Conservation (phyloP, 768 basidiomycete genomes). For the Auriscalpium orientale region DNA sequence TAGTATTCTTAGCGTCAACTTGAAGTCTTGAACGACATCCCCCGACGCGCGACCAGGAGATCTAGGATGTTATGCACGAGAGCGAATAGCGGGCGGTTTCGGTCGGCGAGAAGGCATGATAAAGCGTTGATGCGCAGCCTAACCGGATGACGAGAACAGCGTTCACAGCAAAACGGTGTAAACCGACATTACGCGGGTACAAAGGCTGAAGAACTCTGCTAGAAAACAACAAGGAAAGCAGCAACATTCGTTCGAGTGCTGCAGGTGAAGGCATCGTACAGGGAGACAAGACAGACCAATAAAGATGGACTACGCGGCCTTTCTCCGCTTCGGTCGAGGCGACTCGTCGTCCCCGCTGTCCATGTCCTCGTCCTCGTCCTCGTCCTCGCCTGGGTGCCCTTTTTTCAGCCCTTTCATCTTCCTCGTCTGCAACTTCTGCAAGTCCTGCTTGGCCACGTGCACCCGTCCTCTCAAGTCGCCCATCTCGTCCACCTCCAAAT, state of each 20-base stretch:
- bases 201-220: too few species aligned
- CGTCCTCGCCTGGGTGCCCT: slow-evolving; percentile 18
- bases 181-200: too few species aligned
- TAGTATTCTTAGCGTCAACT: too few species aligned
- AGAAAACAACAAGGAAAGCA: too few species aligned
- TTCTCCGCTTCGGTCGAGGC: slow-evolving; percentile 15
- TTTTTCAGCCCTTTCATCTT: slow-evolving; percentile 93
- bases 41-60: too few species aligned
- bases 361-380: slow-evolving; percentile 17
- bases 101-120: too few species aligned
- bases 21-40: too few species aligned
- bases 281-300: slow-evolving; percentile 3
- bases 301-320: slow-evolving; percentile 5
- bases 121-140: too few species aligned
- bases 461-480: slow-evolving; percentile 89
- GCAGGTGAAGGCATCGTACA: background rate
- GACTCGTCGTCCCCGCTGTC: slow-evolving; percentile 13
- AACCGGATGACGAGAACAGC: too few species aligned
- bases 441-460: slow-evolving; percentile 85
- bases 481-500: slow-evolving; percentile 96
- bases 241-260: background rate
- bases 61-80: too few species aligned
- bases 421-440: slow-evolving; percentile 77
- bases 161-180: too few species aligned
- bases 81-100: too few species aligned